phyloP scores from a whole-genome alignment of 208 protist species.

The Strigomonas culicis region DNA sequence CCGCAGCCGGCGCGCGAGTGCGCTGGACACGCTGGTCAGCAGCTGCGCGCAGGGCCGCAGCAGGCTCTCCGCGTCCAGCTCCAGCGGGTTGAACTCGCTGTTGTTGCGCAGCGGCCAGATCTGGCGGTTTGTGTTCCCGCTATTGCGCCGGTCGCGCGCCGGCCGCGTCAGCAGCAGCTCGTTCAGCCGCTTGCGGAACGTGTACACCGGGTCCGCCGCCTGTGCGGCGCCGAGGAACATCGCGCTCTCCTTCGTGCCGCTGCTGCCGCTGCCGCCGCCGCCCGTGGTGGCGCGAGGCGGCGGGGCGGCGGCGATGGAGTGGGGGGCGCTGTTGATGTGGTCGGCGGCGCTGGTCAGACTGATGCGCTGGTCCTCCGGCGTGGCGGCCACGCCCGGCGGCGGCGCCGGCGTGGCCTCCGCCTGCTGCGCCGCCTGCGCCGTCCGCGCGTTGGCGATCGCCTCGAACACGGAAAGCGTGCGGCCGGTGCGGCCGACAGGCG shows the following conservation, averaged over 20 bases:
- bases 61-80: not conserved
- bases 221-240: not conserved
- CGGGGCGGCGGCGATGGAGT: no score
- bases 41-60: not conserved
- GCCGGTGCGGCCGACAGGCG: not conserved
- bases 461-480: not conserved
- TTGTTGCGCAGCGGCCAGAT: not conserved
- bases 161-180: not conserved
- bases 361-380: not conserved
- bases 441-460: not conserved
- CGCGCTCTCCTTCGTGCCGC: not conserved
- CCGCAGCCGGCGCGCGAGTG: not conserved
- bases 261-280: not conserved
- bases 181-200: constrained; percentile 2
- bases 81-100: not conserved
- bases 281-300: no score
- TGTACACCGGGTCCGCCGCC: not conserved
- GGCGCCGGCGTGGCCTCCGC: no score
- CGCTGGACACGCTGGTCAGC: not conserved
- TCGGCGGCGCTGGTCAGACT: not conserved
- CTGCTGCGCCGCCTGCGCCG: no score
- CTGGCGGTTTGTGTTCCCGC: not conserved
- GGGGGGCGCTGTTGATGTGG: not conserved
- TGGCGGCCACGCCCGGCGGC: not conserved
- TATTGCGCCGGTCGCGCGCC: not conserved